A percentile compares a stretch with the other conserved stretches of the same genome.
phyloP scores from a whole-genome alignment of 192 early-diverging fungal species.

The Phlyctochytrium arcticum region DNA sequence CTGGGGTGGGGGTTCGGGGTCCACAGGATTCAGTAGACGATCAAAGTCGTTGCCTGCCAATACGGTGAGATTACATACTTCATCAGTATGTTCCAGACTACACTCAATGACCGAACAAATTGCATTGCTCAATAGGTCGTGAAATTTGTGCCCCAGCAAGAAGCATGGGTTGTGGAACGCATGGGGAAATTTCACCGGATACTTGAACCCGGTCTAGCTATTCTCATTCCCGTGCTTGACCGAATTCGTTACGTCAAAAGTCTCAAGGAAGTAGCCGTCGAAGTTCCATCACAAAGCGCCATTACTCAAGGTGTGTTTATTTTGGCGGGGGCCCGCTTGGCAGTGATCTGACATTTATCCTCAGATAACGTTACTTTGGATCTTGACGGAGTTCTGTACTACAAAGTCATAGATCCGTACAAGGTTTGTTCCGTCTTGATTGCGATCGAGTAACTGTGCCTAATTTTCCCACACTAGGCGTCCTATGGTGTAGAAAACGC shows the following conservation, averaged over 20 bases:
- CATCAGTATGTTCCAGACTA: too few species aligned
- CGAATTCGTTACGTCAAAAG: slow-evolving; percentile 88
- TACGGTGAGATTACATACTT: background rate
- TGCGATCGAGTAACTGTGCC: background rate
- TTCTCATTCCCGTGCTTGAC: slow-evolving; percentile 86
- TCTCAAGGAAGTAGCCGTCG: slow-evolving; percentile 91
- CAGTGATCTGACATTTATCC: background rate
- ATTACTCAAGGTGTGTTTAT: slow-evolving; percentile 80
- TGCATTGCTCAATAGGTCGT: slow-evolving; percentile 35
- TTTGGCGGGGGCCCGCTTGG: background rate
- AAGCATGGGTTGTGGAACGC: slow-evolving; percentile 96
- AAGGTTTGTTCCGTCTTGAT: slow-evolving; percentile 13
- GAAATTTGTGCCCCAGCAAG: slow-evolving; percentile 98
- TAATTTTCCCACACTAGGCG: slow-evolving; percentile 41
- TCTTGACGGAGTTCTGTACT: slow-evolving; percentile 96
- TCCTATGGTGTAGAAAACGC: slow-evolving; percentile 93
- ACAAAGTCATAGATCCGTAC: slow-evolving; percentile 87
- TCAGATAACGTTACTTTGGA: slow-evolving; percentile 93
- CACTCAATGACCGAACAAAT: background rate
- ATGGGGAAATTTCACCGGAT: slow-evolving; percentile 76
- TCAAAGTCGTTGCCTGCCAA: background rate
- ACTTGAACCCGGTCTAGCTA: slow-evolving; percentile 85
- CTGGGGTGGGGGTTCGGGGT: background rate
- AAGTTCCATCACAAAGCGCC: slow-evolving; percentile 72
- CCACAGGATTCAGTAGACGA: background rate